Conservation (phyloP, 108 stramenopile species). For the Cyclotella choctawhatcheeana region DNA sequence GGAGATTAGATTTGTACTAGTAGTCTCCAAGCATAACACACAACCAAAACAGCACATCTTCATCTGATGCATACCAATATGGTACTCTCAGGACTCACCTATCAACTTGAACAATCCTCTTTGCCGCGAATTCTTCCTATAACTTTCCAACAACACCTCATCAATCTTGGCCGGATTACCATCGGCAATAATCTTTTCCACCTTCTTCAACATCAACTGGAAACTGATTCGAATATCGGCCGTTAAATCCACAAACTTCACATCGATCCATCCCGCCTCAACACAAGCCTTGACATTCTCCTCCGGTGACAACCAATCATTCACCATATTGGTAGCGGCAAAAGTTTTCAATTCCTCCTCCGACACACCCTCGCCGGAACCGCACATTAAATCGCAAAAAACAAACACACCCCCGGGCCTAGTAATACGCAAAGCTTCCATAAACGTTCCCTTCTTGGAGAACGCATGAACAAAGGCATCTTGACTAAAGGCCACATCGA, state of each 20-base stretch:
- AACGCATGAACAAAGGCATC: constrained; percentile 74
- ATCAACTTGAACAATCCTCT: constrained; percentile 57
- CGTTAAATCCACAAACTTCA: constrained; percentile 60
- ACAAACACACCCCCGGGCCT: constrained; percentile 61
- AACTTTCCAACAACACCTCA: constrained; percentile 36
- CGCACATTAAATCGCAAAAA: constrained; percentile 66
- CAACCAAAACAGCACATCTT: background rate
- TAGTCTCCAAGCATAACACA: background rate
- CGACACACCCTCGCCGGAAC: constrained; percentile 43
- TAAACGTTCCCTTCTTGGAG: constrained; percentile 46
- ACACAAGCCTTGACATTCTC: constrained; percentile 40
- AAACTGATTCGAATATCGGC: constrained; percentile 57
- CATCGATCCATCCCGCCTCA: constrained; percentile 61
- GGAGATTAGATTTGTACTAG: background rate
- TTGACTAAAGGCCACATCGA: constrained; percentile 62
- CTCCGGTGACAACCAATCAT: constrained; percentile 58
- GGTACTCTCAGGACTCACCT: constrained; percentile 6
- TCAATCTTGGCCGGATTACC: constrained; percentile 45
- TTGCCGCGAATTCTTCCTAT: constrained; percentile 44
- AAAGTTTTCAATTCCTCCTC: constrained; percentile 51
- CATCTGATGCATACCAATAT: background rate
- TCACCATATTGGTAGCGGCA: constrained; percentile 54
- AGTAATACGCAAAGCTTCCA: constrained; percentile 59
- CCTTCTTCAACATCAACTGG: constrained; percentile 60
- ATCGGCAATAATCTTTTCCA: constrained; percentile 44